phyloP scores from a whole-genome alignment of 2,329 filamentous ascomycete species.

The Hirsutella rhossiliensis region DNA sequence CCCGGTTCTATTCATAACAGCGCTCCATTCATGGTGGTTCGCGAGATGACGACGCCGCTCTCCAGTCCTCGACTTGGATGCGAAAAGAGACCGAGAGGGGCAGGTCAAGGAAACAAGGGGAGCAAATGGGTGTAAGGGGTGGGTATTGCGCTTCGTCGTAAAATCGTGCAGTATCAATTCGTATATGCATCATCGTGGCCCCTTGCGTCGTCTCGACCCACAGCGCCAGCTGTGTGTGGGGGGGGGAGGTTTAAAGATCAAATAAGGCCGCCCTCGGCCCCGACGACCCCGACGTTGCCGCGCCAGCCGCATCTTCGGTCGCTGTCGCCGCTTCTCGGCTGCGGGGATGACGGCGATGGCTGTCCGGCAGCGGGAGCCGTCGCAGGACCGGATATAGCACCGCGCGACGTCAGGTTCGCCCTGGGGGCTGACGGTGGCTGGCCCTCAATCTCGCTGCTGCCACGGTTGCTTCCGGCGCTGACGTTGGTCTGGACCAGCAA shows the following conservation, averaged over 20 bases:
- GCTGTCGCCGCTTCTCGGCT: conserved; percentile 21
- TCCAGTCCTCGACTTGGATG: too few relatives aligned
- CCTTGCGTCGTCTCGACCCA: neutral
- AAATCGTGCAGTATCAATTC: conserved; percentile 1
- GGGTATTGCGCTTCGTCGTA: neutral
- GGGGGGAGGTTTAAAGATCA: conserved; percentile 16
- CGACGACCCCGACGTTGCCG: conserved; percentile 41
- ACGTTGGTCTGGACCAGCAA: conserved; percentile 47
- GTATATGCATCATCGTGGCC: neutral
- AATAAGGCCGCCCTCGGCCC: conserved; percentile 39
- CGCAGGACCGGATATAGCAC: conserved; percentile 12
- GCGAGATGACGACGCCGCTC: too few relatives aligned
- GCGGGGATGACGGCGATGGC: conserved; percentile 8
- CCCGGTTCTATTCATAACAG: too few relatives aligned
- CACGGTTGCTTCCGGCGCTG: conserved; percentile 19
- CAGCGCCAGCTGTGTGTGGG: too few relatives aligned
- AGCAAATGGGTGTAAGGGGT: neutral
- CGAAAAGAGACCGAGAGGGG: too few relatives aligned
- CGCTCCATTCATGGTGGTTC: too few relatives aligned
- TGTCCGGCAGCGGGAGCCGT: conserved; percentile 16
- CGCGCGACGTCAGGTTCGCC: conserved; percentile 31
- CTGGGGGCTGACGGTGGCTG: conserved; percentile 23
- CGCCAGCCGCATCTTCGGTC: conserved; percentile 43
- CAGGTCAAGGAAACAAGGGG: too few relatives aligned
- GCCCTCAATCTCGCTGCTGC: conserved; percentile 31